phyloP scores from a whole-genome alignment of 148 eudicot genomes.

The Diospyros lotus region DNA sequence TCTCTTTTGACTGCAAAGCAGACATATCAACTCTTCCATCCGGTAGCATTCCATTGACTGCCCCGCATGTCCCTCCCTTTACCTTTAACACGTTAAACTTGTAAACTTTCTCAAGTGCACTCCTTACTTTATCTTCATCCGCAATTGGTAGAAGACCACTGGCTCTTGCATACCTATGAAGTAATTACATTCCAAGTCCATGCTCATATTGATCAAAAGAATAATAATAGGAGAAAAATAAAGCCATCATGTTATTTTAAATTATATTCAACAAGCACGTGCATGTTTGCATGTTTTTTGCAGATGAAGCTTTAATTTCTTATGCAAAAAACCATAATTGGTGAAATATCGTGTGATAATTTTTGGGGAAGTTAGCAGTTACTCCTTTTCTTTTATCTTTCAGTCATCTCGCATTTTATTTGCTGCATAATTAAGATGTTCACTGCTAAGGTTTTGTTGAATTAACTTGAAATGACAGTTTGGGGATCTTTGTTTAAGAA shows the following conservation, averaged over 20 bases:
- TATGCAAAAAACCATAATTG: background rate
- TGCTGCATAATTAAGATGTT: too few species aligned
- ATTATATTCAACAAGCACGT: background rate
- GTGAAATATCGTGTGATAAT: background rate
- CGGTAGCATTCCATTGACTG: constrained; percentile 28
- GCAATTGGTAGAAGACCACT: constrained; percentile 22
- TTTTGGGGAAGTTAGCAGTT: too few species aligned
- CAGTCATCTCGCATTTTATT: too few species aligned
- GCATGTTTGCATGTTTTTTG: background rate
- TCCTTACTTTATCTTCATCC: constrained; percentile 22
- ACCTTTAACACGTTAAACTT: constrained; percentile 23
- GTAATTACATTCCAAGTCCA: background rate
- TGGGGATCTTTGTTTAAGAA: too few species aligned
- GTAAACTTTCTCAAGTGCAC: constrained; percentile 27
- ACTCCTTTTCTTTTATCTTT: too few species aligned
- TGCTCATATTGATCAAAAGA: background rate
- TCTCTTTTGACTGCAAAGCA: constrained; percentile 31
- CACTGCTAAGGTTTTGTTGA: too few species aligned
- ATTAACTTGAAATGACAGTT: too few species aligned
- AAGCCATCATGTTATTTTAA: background rate
- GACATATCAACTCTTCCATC: constrained; percentile 25
- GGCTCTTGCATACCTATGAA: constrained; percentile 24
- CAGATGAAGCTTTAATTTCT: background rate
- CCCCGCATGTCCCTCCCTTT: constrained; percentile 23
- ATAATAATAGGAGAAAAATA: background rate